Evolutionary conservation across 176 grass and related monocot genomes (phyloP).

Genomic region (Hordeum marinum): DNA sequence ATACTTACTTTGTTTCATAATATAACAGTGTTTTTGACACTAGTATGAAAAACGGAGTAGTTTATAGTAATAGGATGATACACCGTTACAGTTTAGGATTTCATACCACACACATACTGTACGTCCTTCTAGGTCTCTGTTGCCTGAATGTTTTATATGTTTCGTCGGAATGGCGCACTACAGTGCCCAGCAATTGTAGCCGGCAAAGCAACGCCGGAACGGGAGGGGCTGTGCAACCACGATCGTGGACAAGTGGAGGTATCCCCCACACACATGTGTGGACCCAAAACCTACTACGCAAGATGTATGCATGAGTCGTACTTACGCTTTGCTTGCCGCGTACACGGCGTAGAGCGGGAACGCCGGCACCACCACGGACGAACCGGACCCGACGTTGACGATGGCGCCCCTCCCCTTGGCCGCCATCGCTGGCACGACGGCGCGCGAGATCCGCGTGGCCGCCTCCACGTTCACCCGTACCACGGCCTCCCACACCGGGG

Average conservation of each 20-base stretch:
- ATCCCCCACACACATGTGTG: too few relatives aligned
- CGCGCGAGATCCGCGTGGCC: conserved; percentile 38
- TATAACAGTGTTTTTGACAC: too few relatives aligned
- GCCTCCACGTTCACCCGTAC: conserved; percentile 57
- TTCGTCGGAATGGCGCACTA: not conserved
- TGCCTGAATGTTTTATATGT: too few relatives aligned
- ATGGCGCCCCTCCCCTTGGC: conserved; percentile 37
- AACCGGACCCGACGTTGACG: conserved; percentile 54
- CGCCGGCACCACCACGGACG: conserved; percentile 34
- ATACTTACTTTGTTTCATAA: too few relatives aligned
- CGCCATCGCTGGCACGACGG: conserved; percentile 42
- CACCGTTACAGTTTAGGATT: too few relatives aligned
- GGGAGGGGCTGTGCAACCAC: too few relatives aligned
- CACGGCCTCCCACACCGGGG: conserved; percentile 30
- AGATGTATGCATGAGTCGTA: not conserved
- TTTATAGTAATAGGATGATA: too few relatives aligned
- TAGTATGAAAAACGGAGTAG: too few relatives aligned
- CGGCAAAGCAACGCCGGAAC: not conserved
- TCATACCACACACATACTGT: too few relatives aligned
- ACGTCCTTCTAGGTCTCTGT: too few relatives aligned
- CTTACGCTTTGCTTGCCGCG: conserved; percentile 42
- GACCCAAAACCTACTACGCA: not conserved
- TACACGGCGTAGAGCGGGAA: conserved; percentile 66
- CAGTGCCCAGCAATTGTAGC: not conserved
- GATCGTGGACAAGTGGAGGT: too few relatives aligned